A percentile compares a stretch with the other conserved stretches of the same genome.
Conservation (phyloP, 371 early-diverging fungal species). For the Lichtheimia hyalospora region DNA sequence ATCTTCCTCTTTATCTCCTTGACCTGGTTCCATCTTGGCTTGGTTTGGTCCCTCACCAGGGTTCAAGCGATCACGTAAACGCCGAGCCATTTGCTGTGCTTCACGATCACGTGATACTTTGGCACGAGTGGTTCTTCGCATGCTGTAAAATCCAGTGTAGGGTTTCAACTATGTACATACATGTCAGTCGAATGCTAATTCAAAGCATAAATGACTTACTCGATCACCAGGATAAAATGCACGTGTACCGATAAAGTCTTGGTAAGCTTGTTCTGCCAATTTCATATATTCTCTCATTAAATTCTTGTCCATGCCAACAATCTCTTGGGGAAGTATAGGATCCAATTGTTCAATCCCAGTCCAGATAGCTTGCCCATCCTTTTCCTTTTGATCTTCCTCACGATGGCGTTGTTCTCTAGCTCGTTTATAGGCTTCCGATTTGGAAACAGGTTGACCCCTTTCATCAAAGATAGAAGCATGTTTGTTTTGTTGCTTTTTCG, state of each 20-base stretch:
- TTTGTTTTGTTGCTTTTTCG: conserved; percentile 4
- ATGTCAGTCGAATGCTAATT: too few species aligned
- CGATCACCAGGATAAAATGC: conserved; percentile 59
- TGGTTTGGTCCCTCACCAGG: conserved; percentile 3
- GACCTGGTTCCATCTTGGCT: conserved; percentile 3
- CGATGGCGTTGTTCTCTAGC: neutral
- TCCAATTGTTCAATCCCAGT: conserved; percentile 37
- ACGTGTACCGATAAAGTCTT: conserved; percentile 48
- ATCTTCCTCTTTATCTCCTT: conserved; percentile 11
- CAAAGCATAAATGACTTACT: too few species aligned
- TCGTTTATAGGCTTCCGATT: conserved; percentile 7
- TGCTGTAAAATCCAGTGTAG: conserved; percentile 3
- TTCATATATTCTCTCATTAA: conserved; percentile 53
- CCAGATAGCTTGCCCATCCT: conserved; percentile 15
- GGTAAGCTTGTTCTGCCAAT: conserved; percentile 46
- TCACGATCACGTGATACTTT: conserved; percentile 15
- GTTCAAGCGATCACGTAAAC: conserved; percentile 23
- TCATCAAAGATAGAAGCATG: conserved; percentile 34
- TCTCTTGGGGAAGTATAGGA: conserved; percentile 18
- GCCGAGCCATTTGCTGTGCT: conserved; percentile 32
- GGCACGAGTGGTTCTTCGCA: neutral
- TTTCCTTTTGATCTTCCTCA: conserved; percentile 25
- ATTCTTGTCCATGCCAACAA: conserved; percentile 20
- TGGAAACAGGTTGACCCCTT: neutral
- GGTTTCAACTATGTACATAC: too few species aligned